A percentile compares a stretch with the other conserved stretches of the same genome.
Conservation (phyloP, 306 rosid genomes). For the Citrullus colocynthis region DNA sequence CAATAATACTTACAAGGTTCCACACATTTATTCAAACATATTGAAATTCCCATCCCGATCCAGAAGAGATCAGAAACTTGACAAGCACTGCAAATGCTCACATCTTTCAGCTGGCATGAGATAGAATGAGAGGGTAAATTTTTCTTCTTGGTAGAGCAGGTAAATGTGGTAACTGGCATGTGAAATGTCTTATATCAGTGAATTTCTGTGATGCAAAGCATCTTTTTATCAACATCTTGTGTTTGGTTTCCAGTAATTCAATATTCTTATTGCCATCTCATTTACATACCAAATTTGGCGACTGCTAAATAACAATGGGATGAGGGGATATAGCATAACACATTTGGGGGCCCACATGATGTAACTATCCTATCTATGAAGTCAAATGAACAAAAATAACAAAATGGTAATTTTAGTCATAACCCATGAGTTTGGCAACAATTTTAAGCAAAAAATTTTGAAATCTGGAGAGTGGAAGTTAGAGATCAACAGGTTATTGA, state of each 20-base stretch:
- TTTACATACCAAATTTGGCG: not conserved
- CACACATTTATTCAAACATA: not conserved
- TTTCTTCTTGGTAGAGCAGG: not conserved
- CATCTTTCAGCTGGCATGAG: not conserved
- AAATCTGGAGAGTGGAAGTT: not conserved
- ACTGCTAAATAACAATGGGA: not conserved
- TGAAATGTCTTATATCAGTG: not conserved
- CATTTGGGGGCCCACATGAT: not conserved
- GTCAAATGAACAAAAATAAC: not conserved
- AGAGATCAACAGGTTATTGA: not conserved
- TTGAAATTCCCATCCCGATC: not conserved
- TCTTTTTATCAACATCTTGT: not conserved
- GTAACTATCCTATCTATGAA: not conserved
- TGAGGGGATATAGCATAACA: not conserved
- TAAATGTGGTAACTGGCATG: not conserved
- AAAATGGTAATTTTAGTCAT: not conserved
- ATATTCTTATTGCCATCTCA: not conserved
- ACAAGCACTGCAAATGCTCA: not conserved
- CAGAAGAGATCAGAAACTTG: not conserved
- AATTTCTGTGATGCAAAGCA: not conserved
- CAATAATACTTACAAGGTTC: not conserved
- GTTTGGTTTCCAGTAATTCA: not conserved
- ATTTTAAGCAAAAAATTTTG: not conserved
- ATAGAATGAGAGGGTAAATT: not conserved
- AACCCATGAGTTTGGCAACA: not conserved